These are phyloP conservation scores for Hymenoscyphus occultus DNA, from an alignment of 2,329 filamentous ascomycete species.

Conservation along the genomic window DNA sequence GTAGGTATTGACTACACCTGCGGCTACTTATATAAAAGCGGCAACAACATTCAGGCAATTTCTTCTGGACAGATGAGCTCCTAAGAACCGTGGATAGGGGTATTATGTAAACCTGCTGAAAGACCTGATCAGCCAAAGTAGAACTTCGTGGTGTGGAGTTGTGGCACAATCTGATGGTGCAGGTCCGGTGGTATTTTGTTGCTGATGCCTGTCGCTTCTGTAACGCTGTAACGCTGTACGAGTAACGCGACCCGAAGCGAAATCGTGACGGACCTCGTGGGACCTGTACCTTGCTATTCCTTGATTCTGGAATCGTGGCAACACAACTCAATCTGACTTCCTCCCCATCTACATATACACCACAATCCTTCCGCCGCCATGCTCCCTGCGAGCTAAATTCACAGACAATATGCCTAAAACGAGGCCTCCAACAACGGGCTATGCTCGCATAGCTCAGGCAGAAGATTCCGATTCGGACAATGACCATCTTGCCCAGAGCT, in stretches of 20 bases:
- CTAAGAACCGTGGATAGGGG: no score
- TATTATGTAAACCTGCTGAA: no score
- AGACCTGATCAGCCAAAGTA: no score
- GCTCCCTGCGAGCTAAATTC: slow-evolving; percentile 3
- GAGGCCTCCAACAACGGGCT: slow-evolving; percentile 70
- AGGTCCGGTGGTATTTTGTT: no score
- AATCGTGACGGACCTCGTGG: no score
- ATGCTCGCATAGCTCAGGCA: slow-evolving; percentile 80
- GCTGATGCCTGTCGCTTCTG: background rate
- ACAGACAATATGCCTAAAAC: slow-evolving; percentile 15
- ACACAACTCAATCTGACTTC: background rate
- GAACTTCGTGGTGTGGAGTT: no score
- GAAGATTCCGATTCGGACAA: slow-evolving; percentile 72
- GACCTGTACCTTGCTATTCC: background rate
- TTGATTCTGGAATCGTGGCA: slow-evolving; percentile 6
- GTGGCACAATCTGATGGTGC: no score
- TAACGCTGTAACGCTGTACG: background rate
- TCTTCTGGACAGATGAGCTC: no score
- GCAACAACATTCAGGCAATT: no score
- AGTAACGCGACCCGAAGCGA: background rate
- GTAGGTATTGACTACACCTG: no score
- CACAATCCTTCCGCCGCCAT: background rate
- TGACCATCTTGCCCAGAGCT: slow-evolving; percentile 54
- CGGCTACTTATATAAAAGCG: no score
- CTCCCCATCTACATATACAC: background rate